Conservation (phyloP, 2,329 filamentous ascomycete genomes). For the Monilinia laxa region DNA sequence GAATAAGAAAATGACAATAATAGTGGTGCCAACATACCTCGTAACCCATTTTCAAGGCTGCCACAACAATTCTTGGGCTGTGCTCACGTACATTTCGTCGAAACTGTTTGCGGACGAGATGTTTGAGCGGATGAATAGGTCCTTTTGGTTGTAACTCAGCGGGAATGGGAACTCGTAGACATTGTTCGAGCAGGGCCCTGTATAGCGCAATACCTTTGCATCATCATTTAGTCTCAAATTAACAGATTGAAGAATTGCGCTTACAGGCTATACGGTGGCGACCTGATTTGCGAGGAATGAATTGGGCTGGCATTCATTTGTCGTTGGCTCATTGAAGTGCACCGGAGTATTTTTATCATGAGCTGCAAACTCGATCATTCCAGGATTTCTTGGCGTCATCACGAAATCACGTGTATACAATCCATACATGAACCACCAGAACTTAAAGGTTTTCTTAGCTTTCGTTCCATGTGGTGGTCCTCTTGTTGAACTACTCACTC, state of each 20-base stretch:
- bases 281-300: conserved; percentile 47
- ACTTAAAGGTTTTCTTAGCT: neutral
- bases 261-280: conserved; percentile 54
- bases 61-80: conserved; percentile 59
- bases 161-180: conserved; percentile 53
- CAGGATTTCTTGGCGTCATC: neutral
- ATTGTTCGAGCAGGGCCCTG: conserved; percentile 64
- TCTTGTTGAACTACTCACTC: too few relatives aligned
- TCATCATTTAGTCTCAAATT: conserved; percentile 2
- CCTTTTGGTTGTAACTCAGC: conserved; percentile 44
- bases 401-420: neutral
- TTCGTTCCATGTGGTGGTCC: neutral
- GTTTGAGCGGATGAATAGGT: conserved; percentile 48
- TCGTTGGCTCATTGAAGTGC: conserved; percentile 18
- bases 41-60: conserved; percentile 67
- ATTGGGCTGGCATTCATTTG: conserved; percentile 47
- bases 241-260: conserved; percentile 16
- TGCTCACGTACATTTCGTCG: conserved; percentile 56
- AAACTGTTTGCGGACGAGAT: conserved; percentile 63
- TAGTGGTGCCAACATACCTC: conserved; percentile 46
- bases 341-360: neutral
- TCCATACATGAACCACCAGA: neutral
- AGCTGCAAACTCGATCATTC: neutral
- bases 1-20: neutral
- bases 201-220: conserved; percentile 66